Base-by-base conservation (phyloP, 2,329 filamentous ascomycete genomes). In the Biscogniauxia marginata region DNA sequence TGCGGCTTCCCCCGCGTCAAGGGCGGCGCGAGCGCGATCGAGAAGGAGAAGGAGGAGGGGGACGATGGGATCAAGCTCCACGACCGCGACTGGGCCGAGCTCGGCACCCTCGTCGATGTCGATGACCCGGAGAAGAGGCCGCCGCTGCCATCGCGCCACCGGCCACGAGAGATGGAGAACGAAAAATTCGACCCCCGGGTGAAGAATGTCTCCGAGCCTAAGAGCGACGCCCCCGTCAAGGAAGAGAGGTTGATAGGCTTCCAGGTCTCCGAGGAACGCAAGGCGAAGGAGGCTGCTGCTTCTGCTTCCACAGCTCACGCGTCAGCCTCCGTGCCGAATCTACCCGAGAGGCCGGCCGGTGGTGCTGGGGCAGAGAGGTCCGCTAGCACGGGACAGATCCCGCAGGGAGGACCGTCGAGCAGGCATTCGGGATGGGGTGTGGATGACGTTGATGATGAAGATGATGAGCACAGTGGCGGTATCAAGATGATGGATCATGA, bases 1-100 rank as follows among this genome's bases (percentile, higher is more conserved):
- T 84, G 82, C 64, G 80, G 79, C 18, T 83, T 84, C 55, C 69
- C 76, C 2, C 72, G 76, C 43, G 70, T 81, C 23, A 71, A 71
- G 45, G 79, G 76, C 7, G 74, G 75, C 21, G 70, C 71, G 0
- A 73, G 72, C 4, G 67, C 66, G 1, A 84, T 84, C 49, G 79
- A 79, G 62, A 79, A 78, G 62, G 81, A 84, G 22, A 23, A 43
- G 11, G 19, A 19, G 46, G 13, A n/a, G 7, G 59, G 55, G 20
- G 50, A 50, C n/a, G 73, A 72, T 39, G 61, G 58, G 34, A 71
- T 77, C 20, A 58, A 68, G 53, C 62, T 73, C 39, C 67, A 64
- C 4, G 69, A 74, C 46, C 52, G 60, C 9, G 73, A 73, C 34
- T 67, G 61, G 22, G 67, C 64, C 4, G 62, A 67, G 57, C 66